Percentiles rank a stretch among this genome's conserved stretches.
Conservation (phyloP, 2,329 filamentous ascomycete species). For the Amauroascus verrucosus region DNA sequence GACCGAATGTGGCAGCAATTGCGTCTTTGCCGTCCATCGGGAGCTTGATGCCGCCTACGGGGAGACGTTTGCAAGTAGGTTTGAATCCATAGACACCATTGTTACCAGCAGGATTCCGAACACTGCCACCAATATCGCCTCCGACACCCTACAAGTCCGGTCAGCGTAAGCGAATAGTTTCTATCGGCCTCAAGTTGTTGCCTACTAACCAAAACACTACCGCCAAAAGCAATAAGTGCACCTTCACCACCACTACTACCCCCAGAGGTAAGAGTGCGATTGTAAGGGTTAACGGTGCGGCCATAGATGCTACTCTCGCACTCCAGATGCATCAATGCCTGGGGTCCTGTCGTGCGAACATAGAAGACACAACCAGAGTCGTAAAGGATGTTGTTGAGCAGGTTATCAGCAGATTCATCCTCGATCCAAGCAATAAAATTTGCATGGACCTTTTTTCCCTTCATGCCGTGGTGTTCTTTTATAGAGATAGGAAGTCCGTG, state of each 20-base stretch:
- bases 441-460: conserved; percentile 46
- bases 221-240: conserved; percentile 48
- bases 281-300: conserved; percentile 53
- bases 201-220: conserved; percentile 42
- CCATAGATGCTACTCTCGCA: conserved; percentile 53
- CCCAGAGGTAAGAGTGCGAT: conserved; percentile 50
- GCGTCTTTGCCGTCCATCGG: conserved; percentile 31
- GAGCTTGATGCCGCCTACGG: conserved; percentile 38
- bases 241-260: conserved; percentile 58
- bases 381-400: conserved; percentile 48
- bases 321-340: conserved; percentile 47
- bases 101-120: conserved; percentile 41
- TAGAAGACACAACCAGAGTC: conserved; percentile 55
- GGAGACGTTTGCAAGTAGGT: conserved; percentile 39
- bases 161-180: not conserved
- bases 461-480: conserved; percentile 39
- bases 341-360: conserved; percentile 59
- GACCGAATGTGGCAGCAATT: conserved; percentile 47
- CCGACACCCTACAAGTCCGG: conserved; percentile 41
- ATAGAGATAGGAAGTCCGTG: conserved; percentile 51
- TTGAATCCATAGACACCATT: conserved; percentile 45
- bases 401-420: conserved; percentile 26
- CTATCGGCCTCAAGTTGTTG: too few species aligned
- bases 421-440: conserved; percentile 29
- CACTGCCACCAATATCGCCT: conserved; percentile 48